Base-by-base conservation (phyloP, 768 basidiomycete species). In the Hericium alpestre region DNA sequence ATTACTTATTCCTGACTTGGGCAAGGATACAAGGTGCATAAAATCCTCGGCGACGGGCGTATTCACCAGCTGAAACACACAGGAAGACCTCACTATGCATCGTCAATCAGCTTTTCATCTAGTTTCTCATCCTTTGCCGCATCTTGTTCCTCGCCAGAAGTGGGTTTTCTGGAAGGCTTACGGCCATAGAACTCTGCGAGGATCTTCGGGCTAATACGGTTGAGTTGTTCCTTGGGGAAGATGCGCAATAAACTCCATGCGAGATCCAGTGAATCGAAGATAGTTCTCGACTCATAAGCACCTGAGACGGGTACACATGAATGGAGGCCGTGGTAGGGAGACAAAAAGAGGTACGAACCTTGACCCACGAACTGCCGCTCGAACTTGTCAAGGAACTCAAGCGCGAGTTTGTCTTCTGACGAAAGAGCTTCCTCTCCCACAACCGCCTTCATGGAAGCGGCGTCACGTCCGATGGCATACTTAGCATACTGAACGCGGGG, bases 191-290 rank as follows among this genome's bases (percentile, higher is more conserved):
- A 96, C 73, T 96, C 93, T 59, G 81, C 81, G 66, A 96, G 86
- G 68, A 96, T 94, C 84, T 92, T 92, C 66, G 93, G 93, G 69
- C 84, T 93, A 77, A 98, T 94, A 66, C 94, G 90, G 77, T 97
- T 98, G 63, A 98, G 80, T 72, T 93, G 90, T 74, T 97, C 95
- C 73, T 94, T 93, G 59, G 96, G 96, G 90, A 98, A 99, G 69
- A 95, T 95, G 63, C 96, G 87, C 63, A 99, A 79, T 54, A 99
- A 73, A 22, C 87, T 87, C 96, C 96, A 99, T 20, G 93, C 96
- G 56, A 98, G 79, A 73, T 99, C 96, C 47, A 99, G 81, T 53
- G 93, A 94, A 65, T 99, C 95, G 69, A 96, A 96, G 73, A 99
- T 87, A 53, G 90, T 91, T 58, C 96, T 84, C 51, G 93, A 86